Evolutionary conservation across 192 early-diverging fungal species (phyloP), one percentile per base, ranked within the genome.

Genomic region (Dispira simplex): DNA sequence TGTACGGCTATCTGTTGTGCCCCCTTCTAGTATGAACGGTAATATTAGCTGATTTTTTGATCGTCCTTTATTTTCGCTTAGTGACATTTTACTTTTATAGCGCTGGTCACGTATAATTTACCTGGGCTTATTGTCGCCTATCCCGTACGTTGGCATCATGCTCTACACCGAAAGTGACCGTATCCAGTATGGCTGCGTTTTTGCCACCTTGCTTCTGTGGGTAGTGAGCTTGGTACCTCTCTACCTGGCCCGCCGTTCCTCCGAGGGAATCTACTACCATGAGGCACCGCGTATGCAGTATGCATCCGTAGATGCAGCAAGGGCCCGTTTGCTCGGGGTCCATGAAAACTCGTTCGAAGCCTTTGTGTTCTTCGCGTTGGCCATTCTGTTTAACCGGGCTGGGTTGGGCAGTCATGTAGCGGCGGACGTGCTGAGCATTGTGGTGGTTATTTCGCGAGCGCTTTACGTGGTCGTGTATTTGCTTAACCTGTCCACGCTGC

Each of bases 161-260:
- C 28, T 56, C 54, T 21, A 21, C 23, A 56, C 54, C 54, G 25
- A 18, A 18, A 21, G 18, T 28, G 54, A 56, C 18, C 13, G 23
- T 12, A 56, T 56, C 23, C 54, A 56, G 54, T 56, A 27, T 56
- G 54, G 54, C 54, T 56, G 54, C 9, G 54, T 56, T 3, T 56
- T 56, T 28, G 25, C 54, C 54, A 25, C 54, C 20, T 26, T 56
- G 13, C 54, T 56, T 12, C 21, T 56, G 21, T 56, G 54, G 54
- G 25, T 56, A 13, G 23, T 56, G 25, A 23, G 25, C 21, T 9
- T 56, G 54, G 13, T 18, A 14, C 54, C 54, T 21, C 54, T 56
- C 21, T 56, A 56, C 54, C 25, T 27, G 25, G 13, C 20, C 18
- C 54, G 54, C 54, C n/a, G n/a, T 23, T 51, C 49, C 49, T 23